A percentile compares a stretch with the other conserved stretches of the same genome.
Evolutionary conservation across 441 rosid genomes (phyloP).

Genomic region (Mallotus japonicus): DNA sequence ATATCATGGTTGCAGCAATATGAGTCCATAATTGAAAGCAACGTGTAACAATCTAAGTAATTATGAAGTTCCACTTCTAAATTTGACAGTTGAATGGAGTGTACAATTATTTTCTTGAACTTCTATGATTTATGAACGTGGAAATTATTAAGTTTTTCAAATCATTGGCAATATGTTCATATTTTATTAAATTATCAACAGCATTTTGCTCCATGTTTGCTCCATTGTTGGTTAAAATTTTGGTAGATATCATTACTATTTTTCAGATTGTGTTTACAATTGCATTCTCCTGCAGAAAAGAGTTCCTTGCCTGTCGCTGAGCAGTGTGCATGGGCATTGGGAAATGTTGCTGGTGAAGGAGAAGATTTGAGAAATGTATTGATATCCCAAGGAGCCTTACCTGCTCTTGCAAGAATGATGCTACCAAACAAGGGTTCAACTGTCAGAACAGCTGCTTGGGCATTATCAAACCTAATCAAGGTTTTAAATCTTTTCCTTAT

Average conservation of each 20-base stretch:
- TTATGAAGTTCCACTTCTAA: too few species aligned
- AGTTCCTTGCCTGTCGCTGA: constrained; percentile 86
- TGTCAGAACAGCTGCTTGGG: constrained; percentile 96
- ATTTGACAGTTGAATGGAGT: too few species aligned
- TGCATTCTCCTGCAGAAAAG: constrained; percentile 55
- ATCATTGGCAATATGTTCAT: too few species aligned
- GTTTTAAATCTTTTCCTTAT: constrained; percentile 37
- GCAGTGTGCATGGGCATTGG: constrained; percentile 98
- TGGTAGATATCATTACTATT: not conserved
- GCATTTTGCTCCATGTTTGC: too few species aligned
- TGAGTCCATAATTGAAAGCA: too few species aligned
- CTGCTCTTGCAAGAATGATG: constrained; percentile 93
- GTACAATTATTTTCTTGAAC: too few species aligned
- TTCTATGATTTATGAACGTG: too few species aligned
- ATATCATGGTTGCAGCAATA: not conserved
- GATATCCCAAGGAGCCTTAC: constrained; percentile 87
- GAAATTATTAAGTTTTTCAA: too few species aligned
- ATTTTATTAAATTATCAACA: too few species aligned
- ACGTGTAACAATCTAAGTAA: too few species aligned
- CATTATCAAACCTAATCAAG: constrained; percentile 91
- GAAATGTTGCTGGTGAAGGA: constrained; percentile 98
- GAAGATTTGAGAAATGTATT: constrained; percentile 83
- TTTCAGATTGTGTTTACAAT: constrained; percentile 7
- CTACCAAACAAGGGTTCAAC: constrained; percentile 88
- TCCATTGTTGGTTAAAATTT: constrained; percentile 7